Evolutionary conservation across 305 asterid genomes (phyloP), one percentile per base, ranked within the genome.

Genomic region (Solanum hybrid): DNA sequence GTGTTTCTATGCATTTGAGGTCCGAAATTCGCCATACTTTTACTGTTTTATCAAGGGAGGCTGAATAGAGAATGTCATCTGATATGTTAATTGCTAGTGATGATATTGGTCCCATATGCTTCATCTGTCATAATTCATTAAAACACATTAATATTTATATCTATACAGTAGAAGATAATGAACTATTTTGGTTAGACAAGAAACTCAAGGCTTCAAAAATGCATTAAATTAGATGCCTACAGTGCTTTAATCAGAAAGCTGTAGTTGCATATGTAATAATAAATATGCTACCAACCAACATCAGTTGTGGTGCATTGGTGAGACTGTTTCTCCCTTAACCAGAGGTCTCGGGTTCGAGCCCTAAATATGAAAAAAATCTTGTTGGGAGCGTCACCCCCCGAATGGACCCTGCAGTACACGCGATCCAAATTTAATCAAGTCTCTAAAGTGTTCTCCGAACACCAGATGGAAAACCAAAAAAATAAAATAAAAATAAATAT

Each of bases 1-100:
- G 93, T 16, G 99, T 97, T 93, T 97, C 99, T 8, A 97, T 94
- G 96, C 98, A 97, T 85, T 92, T 96, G 91, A 93, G 94, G 71
- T 97, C 98, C 22, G 99, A 94, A 37, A 95, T 94, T 73, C 98
- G 20, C 98, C 99, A 97, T 8, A 96, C 96, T 91, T 97, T 97
- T 0, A 97, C 98, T 1, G 98, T 95, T 81, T 87, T 94, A 90
- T 97, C 99, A 4, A 95, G 90, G 4, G 99, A 96, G 6, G 98
- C 94, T 0, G 98, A 94, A 95, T 97, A 97, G 0, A 97, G 85
- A 7, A 97, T 92, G 91, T 96, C 98, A 89, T 97, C 99, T 8
- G 98, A 91, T 36, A 93, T 87, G 90, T 94, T 96, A 73, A 97
- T 92, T 20, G 98, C 98, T 29, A 97, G 92, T 11, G 98, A 94